These are phyloP conservation scores for Catunica adiposa DNA, from an alignment of 2,329 filamentous ascomycete genomes.

Conservation along the genomic window DNA sequence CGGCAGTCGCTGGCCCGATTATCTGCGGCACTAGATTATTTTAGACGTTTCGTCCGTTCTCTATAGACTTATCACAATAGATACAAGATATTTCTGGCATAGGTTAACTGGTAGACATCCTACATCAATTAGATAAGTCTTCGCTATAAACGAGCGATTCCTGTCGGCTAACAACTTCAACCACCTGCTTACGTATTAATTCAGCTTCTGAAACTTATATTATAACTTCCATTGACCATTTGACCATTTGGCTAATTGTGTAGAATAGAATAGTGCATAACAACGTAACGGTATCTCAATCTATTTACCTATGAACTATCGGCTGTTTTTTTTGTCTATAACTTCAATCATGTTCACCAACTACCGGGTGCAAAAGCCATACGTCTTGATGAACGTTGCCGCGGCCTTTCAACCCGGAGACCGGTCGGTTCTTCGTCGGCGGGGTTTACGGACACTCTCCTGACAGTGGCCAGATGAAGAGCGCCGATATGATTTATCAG, in stretches of 20 bases:
- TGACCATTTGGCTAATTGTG: background rate
- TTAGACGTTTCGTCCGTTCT: too few species aligned
- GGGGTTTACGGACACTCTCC: constrained; percentile 44
- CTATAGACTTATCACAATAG: too few species aligned
- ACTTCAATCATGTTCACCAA: constrained; percentile 36
- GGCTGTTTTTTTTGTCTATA: too few species aligned
- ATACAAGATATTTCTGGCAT: too few species aligned
- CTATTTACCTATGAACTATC: too few species aligned
- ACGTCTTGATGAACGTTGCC: constrained; percentile 44
- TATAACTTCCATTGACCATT: background rate
- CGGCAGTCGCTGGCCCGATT: too few species aligned
- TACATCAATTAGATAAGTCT: too few species aligned
- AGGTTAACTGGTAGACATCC: too few species aligned
- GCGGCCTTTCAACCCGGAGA: constrained; percentile 34
- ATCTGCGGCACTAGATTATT: too few species aligned
- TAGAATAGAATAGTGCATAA: background rate
- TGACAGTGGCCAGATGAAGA: constrained; percentile 43
- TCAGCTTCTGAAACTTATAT: constrained; percentile 9
- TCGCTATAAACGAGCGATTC: too few species aligned
- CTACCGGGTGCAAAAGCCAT: constrained; percentile 48
- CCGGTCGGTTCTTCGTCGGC: constrained; percentile 35
- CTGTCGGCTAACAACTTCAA: background rate
- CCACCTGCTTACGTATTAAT: constrained; percentile 11
- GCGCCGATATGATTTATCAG: constrained; percentile 44
- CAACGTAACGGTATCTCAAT: too few species aligned